Conservation (phyloP, 2,329 filamentous ascomycete genomes). For the Penicillium sp. region DNA sequence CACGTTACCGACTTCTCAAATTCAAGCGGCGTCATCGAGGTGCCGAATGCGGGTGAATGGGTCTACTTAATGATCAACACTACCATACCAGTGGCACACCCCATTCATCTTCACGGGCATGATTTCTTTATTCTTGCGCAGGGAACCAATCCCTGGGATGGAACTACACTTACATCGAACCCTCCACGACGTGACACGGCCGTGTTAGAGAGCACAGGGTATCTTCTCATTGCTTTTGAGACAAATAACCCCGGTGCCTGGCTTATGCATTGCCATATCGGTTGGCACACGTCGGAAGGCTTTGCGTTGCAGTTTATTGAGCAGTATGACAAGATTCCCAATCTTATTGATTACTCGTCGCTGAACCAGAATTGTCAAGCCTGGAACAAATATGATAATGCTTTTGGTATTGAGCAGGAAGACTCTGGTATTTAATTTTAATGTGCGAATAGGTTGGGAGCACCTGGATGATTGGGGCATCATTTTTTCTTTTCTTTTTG, state of each 20-base stretch:
- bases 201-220: background rate
- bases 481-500: too few species aligned
- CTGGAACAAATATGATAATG: too few species aligned
- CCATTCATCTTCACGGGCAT: conserved; percentile 11
- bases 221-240: conserved; percentile 2
- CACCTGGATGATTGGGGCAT: too few species aligned
- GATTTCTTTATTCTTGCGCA: conserved; percentile 5
- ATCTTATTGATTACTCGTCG: too few species aligned
- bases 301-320: conserved; percentile 13
- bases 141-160: background rate
- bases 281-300: conserved; percentile 12
- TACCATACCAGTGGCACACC: conserved; percentile 2
- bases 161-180: background rate
- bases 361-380: too few species aligned
- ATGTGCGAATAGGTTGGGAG: too few species aligned
- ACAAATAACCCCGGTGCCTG: conserved; percentile 15
- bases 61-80: conserved; percentile 7
- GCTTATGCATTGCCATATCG: conserved; percentile 15
- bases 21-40: background rate
- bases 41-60: conserved; percentile 1
- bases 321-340: too few species aligned
- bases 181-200: conserved; percentile 8
- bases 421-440: too few species aligned
- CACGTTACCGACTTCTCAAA: background rate
- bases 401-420: too few species aligned